Conservation (phyloP, 768 basidiomycete genomes). For the Collybia mongolica region DNA sequence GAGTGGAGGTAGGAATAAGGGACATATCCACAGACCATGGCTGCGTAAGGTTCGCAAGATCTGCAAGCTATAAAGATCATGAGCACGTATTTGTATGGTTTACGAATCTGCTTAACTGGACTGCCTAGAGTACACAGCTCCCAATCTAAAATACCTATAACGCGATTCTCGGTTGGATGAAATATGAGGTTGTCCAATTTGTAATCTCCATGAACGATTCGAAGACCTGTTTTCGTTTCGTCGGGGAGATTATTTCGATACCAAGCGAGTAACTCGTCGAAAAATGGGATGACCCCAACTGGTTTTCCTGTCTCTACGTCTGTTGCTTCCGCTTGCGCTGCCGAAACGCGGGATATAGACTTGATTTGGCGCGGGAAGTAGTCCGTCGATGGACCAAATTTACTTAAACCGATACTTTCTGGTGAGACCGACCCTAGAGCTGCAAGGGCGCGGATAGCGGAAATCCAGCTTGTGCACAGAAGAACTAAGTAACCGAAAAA, state of each 20-base stretch:
- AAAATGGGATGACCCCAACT: slow-evolving; percentile 73
- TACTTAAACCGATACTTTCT: slow-evolving; percentile 59
- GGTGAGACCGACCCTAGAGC: slow-evolving; percentile 67
- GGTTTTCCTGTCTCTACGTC: slow-evolving; percentile 62
- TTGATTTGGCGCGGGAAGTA: slow-evolving; percentile 96
- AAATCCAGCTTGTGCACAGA: slow-evolving; percentile 61
- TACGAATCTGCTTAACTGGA: slow-evolving; percentile 47
- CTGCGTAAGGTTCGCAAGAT: slow-evolving; percentile 87
- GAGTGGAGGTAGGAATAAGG: slow-evolving; percentile 28
- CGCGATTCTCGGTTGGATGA: slow-evolving; percentile 86
- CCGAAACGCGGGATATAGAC: slow-evolving; percentile 79
- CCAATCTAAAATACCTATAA: slow-evolving; percentile 97
- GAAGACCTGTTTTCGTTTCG: slow-evolving; percentile 68
- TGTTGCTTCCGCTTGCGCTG: slow-evolving; percentile 66
- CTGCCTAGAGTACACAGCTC: slow-evolving; percentile 95
- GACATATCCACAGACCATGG: slow-evolving; percentile 67
- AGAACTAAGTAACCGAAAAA: neutral
- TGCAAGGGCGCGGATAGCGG: slow-evolving; percentile 70
- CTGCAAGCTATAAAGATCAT: slow-evolving; percentile 57
- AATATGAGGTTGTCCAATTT: slow-evolving; percentile 98
- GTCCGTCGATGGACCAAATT: slow-evolving; percentile 69
- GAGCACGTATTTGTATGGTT: neutral
- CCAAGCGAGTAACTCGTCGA: slow-evolving; percentile 73
- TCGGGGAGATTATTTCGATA: slow-evolving; percentile 74
- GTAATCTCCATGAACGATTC: slow-evolving; percentile 97